Evolutionary conservation across 164 flowering plant species (phyloP).

Genomic region (Cinnamomum chago): DNA sequence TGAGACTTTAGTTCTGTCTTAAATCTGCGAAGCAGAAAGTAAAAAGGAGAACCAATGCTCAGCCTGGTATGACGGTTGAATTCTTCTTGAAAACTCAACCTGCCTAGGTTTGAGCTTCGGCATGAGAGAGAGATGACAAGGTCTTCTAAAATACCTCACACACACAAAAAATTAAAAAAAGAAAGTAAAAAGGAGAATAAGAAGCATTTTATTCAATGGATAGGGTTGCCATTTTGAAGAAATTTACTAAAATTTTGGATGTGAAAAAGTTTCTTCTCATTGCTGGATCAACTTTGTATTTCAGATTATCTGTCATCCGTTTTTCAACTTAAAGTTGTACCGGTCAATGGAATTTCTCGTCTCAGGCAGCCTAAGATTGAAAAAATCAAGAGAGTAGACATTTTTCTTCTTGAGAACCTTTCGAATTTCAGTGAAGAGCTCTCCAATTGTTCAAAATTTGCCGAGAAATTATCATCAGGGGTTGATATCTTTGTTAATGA

Average conservation of each 20-base stretch:
- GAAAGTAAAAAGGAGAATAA: not conserved
- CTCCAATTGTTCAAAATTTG: constrained; percentile 56
- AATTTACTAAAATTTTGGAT: not conserved
- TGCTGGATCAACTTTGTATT: constrained; percentile 16
- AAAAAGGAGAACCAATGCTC: too few species aligned
- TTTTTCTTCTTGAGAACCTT: constrained; percentile 67
- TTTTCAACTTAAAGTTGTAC: constrained; percentile 51
- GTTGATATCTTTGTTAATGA: constrained; percentile 91
- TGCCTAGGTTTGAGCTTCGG: too few species aligned
- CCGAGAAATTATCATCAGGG: constrained; percentile 49
- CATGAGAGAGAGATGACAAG: too few species aligned
- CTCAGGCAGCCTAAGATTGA: constrained; percentile 20
- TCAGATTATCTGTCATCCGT: constrained; percentile 66
- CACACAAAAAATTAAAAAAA: not conserved
- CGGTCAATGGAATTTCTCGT: constrained; percentile 28
- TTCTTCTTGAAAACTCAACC: too few species aligned
- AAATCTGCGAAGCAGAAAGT: too few species aligned
- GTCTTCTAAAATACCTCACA: too few species aligned
- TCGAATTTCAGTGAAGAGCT: constrained; percentile 51
- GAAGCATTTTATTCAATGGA: not conserved
- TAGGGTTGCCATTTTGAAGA: not conserved
- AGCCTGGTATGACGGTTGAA: too few species aligned
- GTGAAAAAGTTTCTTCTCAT: constrained; percentile 12
- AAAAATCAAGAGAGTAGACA: constrained; percentile 25
- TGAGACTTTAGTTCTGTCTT: too few species aligned